Conservation (phyloP, 192 early-diverging fungal species). For the Backusella westeae region DNA sequence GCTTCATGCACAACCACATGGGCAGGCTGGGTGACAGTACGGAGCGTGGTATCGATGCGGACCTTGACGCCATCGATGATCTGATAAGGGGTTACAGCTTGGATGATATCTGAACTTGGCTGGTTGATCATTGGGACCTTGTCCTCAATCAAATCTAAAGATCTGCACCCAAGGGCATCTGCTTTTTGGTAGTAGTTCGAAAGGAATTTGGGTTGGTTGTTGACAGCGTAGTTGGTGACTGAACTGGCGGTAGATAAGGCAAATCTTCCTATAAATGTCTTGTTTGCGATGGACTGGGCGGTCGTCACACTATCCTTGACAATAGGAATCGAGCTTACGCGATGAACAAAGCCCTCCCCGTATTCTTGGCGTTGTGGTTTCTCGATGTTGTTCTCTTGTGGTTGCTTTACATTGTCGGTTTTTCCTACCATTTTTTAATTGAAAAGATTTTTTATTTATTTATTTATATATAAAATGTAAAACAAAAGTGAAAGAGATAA, state of each 20-base stretch:
- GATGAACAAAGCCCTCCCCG: slow-evolving; percentile 24
- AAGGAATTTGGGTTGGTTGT: slow-evolving; percentile 12
- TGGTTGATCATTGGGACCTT: slow-evolving; percentile 61
- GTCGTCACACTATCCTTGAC: slow-evolving; percentile 31
- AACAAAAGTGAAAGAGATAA: not conserved
- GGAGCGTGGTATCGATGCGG: slow-evolving; percentile 16
- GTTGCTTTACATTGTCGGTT: slow-evolving; percentile 7
- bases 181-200: slow-evolving; percentile 36
- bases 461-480: not conserved
- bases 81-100: slow-evolving; percentile 52
- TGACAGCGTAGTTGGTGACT: slow-evolving; percentile 18
- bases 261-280: slow-evolving; percentile 26
- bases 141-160: slow-evolving; percentile 58
- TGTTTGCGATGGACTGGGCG: slow-evolving; percentile 24
- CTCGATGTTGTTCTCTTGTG: not conserved
- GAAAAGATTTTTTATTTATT: not conserved
- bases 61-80: slow-evolving; percentile 38
- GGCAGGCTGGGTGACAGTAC: slow-evolving; percentile 31
- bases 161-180: slow-evolving; percentile 60
- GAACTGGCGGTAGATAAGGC: slow-evolving; percentile 29
- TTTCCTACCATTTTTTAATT: not conserved
- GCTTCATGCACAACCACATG: slow-evolving; percentile 48
- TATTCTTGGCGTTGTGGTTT: not conserved
- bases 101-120: slow-evolving; percentile 62
- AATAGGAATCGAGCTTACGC: slow-evolving; percentile 34